Conservation (phyloP, 257 asterid genomes). For the Buddleja alternifolia region DNA sequence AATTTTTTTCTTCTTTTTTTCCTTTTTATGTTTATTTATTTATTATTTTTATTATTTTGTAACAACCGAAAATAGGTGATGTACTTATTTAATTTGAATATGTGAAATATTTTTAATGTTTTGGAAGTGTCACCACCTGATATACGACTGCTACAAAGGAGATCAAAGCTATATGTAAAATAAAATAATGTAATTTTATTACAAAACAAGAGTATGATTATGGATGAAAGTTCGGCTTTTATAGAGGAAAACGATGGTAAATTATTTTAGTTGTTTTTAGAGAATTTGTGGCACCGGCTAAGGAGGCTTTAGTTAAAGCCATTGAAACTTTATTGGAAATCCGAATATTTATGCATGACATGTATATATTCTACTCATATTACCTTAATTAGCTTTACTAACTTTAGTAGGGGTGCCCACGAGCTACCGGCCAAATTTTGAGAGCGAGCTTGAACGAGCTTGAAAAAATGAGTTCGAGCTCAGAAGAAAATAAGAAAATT, state of each 20-base stretch:
- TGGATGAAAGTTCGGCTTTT: conserved; percentile 24
- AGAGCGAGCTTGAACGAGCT: no score
- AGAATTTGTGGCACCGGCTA: conserved; percentile 33
- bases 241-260: conserved; percentile 25
- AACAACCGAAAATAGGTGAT: conserved; percentile 73
- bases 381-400: no score
- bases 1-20: background rate
- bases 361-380: no score
- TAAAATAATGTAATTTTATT: conserved; percentile 12
- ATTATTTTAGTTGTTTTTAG: conserved; percentile 20
- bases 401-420: no score
- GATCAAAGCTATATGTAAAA: conserved; percentile 19
- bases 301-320: conserved; percentile 37
- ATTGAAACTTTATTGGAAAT: background rate
- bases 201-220: background rate
- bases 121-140: conserved; percentile 52
- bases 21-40: background rate
- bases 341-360: no score
- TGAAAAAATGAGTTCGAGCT: no score
- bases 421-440: no score
- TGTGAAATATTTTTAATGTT: background rate
- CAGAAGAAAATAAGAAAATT: no score
- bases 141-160: conserved; percentile 72
- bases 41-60: conserved; percentile 35
- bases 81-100: conserved; percentile 19